These are phyloP conservation scores for Trichoderma atrobrunneum DNA, from an alignment of 2,329 filamentous ascomycete species.

Conservation along the genomic window DNA sequence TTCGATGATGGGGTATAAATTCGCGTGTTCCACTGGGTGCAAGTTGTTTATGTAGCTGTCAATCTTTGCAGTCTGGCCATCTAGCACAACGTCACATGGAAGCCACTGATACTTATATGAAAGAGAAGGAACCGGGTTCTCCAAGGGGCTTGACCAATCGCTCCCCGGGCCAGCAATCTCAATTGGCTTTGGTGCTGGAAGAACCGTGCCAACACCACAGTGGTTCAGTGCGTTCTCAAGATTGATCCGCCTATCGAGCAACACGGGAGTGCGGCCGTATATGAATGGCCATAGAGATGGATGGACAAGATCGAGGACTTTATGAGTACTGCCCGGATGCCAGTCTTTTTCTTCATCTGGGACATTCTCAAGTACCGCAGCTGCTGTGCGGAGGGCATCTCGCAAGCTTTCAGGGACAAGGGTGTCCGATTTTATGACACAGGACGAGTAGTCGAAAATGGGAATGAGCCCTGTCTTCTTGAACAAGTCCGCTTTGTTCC, in stretches of 20 bases:
- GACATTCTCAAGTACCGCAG: conserved; percentile 49
- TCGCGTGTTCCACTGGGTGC: conserved; percentile 37
- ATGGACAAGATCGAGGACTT: conserved; percentile 61
- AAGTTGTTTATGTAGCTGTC: conserved; percentile 54
- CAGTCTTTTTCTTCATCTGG: conserved; percentile 54
- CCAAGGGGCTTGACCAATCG: background rate
- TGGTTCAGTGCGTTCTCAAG: conserved; percentile 37
- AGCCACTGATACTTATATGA: conserved; percentile 45
- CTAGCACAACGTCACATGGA: conserved; percentile 48
- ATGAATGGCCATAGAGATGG: conserved; percentile 62
- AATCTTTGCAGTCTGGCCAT: conserved; percentile 38
- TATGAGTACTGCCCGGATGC: conserved; percentile 56
- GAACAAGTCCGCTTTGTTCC: conserved; percentile 33
- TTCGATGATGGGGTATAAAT: conserved; percentile 6
- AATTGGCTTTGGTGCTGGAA: conserved; percentile 23
- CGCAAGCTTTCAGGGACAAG: conserved; percentile 27
- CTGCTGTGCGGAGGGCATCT: conserved; percentile 41
- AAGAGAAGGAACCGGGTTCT: background rate
- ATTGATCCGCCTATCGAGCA: conserved; percentile 32
- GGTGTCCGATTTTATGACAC: conserved; percentile 37
- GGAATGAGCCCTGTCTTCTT: conserved; percentile 34
- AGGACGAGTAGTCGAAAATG: conserved; percentile 33
- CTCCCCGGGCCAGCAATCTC: background rate
- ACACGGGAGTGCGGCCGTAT: conserved; percentile 45
- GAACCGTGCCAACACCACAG: conserved; percentile 33